Evolutionary conservation across 495 filamentous ascomycete species (phyloP), one percentile per base, ranked within the genome.

Genomic region (Aspergillus sclerotiicarbonarius): DNA sequence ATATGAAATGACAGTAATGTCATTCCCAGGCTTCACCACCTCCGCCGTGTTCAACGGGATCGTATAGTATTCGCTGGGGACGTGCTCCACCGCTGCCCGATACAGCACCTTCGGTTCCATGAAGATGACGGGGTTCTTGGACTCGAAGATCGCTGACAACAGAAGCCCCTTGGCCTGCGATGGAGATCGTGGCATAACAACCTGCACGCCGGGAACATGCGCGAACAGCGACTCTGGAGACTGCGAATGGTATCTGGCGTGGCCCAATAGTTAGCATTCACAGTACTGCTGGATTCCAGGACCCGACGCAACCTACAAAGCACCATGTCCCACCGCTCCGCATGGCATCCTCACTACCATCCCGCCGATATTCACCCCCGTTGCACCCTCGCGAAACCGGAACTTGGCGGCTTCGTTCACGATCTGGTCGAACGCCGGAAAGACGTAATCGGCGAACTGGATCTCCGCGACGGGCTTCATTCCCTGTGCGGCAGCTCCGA

Each of bases 101-200:
- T 98, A 98, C 15, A 98, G 76, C 8, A 92, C 86, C 76, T 98
- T 98, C 0, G 94, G 95, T 71, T 98, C 94, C 89, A 98, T 88
- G 74, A 98, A 97, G 25, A 98, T 76, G 53, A 93, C 90, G 0
- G 94, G 94, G 68, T 98, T 93, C 53, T 91, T 90, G 69, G 84
- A 86, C 37, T 85, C 80, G 58, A 94, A 89, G 30, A 92, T 90
- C 1, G 93, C 79, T 8, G 80, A 76, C 3, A 98, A 77, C 20
- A 97, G 78, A 6, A 98, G 78, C 2, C 94, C 94, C 69, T 98
- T 98, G 0, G 94, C 94, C 74, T 98, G 94, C 8, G 88, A 71
- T 8, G 94, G 94, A 8, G 90, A 93, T 43, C 95, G 83, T 0
- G 94, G 94, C 71, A 97, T 88, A 21, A 98, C 86, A 33, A 98